Evolutionary conservation across 345 rosid species (phyloP).

Genomic region (Citrus sinensis): DNA sequence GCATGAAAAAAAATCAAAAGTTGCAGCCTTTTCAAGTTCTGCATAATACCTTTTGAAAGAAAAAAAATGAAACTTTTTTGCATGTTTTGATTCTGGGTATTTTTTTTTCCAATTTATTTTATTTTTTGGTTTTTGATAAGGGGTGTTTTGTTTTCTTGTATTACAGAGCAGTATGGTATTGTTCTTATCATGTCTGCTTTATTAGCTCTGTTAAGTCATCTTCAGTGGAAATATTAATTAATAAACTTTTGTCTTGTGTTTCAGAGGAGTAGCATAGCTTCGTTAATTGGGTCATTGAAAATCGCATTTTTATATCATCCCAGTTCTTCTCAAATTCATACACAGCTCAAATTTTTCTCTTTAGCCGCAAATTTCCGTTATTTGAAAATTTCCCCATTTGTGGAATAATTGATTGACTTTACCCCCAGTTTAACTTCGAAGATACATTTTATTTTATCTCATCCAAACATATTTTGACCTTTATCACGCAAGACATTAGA

Average conservation of each 20-base stretch:
- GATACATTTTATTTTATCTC: not conserved
- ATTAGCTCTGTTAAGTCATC: conserved; percentile 15
- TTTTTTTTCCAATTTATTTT: conserved; percentile 24
- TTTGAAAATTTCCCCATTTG: conserved; percentile 29
- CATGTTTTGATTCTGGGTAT: conserved; percentile 36
- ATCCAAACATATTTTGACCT: not conserved
- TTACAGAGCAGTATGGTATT: conserved; percentile 16
- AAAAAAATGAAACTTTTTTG: not conserved
- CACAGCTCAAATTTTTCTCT: conserved; percentile 2
- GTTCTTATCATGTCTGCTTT: conserved; percentile 44
- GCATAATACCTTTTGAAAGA: not conserved
- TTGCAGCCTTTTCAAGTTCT: conserved; percentile 16
- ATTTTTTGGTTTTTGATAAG: conserved; percentile 19
- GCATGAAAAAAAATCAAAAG: conserved; percentile 3
- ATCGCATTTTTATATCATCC: conserved; percentile 12
- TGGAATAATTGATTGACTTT: conserved; percentile 13
- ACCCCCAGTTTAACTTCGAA: conserved; percentile 3
- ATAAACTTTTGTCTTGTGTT: too few species aligned
- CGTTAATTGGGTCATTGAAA: not conserved
- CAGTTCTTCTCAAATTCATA: conserved; percentile 10
- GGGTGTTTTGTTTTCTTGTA: conserved; percentile 38
- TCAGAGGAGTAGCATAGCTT: not conserved
- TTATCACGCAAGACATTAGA: conserved; percentile 23
- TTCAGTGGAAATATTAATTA: not conserved
- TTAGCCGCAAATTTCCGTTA: conserved; percentile 37